phyloP scores from a whole-genome alignment of 2,329 filamentous ascomycete species.

The Tolypocladium pustulatum region DNA sequence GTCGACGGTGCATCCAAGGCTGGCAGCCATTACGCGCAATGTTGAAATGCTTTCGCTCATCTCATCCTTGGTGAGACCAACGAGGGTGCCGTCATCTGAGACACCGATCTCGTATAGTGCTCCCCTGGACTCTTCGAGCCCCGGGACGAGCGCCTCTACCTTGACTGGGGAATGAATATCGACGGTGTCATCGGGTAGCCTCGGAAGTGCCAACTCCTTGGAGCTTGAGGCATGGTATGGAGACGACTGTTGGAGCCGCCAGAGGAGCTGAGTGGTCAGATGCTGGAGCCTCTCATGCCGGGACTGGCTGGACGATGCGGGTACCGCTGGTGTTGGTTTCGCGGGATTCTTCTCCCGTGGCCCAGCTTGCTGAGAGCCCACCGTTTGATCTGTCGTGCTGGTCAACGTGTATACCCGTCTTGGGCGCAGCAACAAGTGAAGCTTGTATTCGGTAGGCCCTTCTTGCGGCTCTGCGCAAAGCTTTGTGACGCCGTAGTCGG shows the following conservation, averaged over 20 bases:
- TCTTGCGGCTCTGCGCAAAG: conserved; percentile 87
- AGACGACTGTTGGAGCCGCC: conserved; percentile 90
- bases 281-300: conserved; percentile 81
- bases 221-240: conserved; percentile 78
- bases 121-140: conserved; percentile 84
- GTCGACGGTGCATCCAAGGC: conserved; percentile 76
- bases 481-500: conserved; percentile 59
- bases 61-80: conserved; percentile 82
- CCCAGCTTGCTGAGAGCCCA: conserved; percentile 1
- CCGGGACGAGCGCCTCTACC: conserved; percentile 54
- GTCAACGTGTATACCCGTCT: conserved; percentile 63
- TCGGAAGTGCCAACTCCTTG: conserved; percentile 63
- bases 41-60: conserved; percentile 84
- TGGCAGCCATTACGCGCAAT: conserved; percentile 81
- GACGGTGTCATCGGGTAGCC: conserved; percentile 54
- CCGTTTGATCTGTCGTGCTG: conserved; percentile 40
- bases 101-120: conserved; percentile 96
- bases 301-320: conserved; percentile 49
- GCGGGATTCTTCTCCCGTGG: conserved; percentile 2
- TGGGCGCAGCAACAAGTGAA: conserved; percentile 76
- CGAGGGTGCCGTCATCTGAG: conserved; percentile 82
- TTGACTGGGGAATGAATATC: conserved; percentile 35
- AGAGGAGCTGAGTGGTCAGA: conserved; percentile 87
- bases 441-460: conserved; percentile 91
- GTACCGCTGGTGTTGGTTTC: conserved; percentile 15